Evolutionary conservation across 306 rosid species (phyloP).

Genomic region (Luffa aegyptiaca): DNA sequence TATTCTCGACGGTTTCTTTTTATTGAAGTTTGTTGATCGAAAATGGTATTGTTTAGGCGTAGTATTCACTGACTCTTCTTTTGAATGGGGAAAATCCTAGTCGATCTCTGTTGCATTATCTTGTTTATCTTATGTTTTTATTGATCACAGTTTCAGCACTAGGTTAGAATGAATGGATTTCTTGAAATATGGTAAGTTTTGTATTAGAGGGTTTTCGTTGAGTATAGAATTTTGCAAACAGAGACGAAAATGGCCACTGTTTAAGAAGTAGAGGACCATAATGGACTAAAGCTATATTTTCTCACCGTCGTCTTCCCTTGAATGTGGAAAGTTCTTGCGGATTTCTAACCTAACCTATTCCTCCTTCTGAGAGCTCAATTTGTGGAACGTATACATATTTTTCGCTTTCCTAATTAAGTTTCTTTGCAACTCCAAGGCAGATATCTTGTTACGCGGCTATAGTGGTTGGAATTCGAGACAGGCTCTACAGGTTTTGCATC

Average conservation of each 20-base stretch:
- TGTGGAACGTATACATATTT: not conserved
- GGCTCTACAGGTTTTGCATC: conserved; percentile 43
- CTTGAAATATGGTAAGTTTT: not conserved
- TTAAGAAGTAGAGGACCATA: not conserved
- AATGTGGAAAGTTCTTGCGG: no score
- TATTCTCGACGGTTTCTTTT: not conserved
- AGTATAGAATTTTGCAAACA: not conserved
- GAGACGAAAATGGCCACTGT: not conserved
- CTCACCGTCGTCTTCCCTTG: no score
- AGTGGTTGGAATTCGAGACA: conserved; percentile 70
- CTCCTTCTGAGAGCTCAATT: not conserved
- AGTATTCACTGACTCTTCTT: not conserved
- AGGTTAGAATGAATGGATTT: not conserved
- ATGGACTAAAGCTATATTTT: not conserved
- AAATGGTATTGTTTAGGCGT: not conserved
- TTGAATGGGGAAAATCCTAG: no score
- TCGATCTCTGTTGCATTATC: not conserved
- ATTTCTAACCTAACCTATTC: not conserved
- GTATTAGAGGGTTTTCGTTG: not conserved
- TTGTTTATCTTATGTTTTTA: no score
- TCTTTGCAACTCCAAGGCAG: conserved; percentile 29
- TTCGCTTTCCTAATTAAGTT: not conserved
- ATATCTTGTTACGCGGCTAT: conserved; percentile 58
- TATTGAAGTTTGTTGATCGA: not conserved
- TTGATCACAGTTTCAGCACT: no score